Evolutionary conservation across 345 rosid species (phyloP), one percentile per base, ranked within the genome.

Genomic region (Passiflora organensis): DNA sequence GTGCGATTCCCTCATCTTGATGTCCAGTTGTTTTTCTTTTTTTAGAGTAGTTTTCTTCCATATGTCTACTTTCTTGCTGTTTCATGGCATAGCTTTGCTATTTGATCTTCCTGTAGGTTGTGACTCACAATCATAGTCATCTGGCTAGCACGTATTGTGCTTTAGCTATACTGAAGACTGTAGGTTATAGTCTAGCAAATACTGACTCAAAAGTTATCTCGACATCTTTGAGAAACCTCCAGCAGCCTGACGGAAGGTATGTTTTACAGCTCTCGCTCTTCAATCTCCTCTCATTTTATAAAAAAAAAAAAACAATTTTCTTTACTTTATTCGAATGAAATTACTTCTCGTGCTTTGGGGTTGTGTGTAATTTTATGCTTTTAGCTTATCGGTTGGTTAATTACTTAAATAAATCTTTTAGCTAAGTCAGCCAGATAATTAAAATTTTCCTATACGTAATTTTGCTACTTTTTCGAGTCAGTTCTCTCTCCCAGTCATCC

Each of bases 111-210:
- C 11, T 72, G 60, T 51, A 91, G 96, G 81, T 62, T 57, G 71
- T 68, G 48, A 58, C 51, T 58, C 76, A 59, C 47, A 84, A 88
- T 62, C 65, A 65, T 43, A 78, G 98, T 72, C 87, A 88, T 70
- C 46, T 89, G 73, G 94, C 98, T 44, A 89, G 95, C 74, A 84
- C 91, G 0, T 86, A 84, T 56, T 91, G 76, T 72, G 98, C 98
- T 16, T 51, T 91, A 59, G 85, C 91, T 13, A 86, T 88, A 53
- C 72, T 86, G 13, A 84, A 81, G 73, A 80, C 65, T 17, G 59
- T 84, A 55, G 91, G 91, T 28, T 77, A 78, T 65, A 64, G 74
- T 71, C 54, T 89, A 57, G 78, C 80, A 16, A 71, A 62, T 43
- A 24, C 88, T 1, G 78, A 89, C 66, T 60, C 81, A 53, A 70